Evolutionary conservation across 352 stramenopile species (phyloP).

Genomic region (Pythium insidiosum): DNA sequence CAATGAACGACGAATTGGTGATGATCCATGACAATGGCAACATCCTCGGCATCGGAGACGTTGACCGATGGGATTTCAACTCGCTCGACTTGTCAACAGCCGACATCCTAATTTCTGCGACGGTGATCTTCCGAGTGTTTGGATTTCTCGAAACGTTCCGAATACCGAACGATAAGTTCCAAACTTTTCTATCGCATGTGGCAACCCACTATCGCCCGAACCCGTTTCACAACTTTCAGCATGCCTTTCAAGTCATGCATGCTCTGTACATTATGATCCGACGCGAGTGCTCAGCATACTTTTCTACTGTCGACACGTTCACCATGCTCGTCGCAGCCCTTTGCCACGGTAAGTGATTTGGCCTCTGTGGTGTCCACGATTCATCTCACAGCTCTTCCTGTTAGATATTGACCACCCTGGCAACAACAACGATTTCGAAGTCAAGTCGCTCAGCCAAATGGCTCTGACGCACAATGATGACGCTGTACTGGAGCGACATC

Average conservation of each 20-base stretch:
- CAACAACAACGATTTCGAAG: constrained; percentile 80
- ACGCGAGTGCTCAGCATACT: constrained; percentile 29
- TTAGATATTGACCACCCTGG: constrained; percentile 73
- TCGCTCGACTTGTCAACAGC: constrained; percentile 42
- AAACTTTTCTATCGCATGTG: constrained; percentile 48
- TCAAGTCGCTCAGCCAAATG: constrained; percentile 59
- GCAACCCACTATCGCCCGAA: constrained; percentile 53
- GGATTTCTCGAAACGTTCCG: constrained; percentile 45
- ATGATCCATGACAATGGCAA: constrained; percentile 15
- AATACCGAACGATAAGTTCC: constrained; percentile 40
- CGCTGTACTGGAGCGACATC: constrained; percentile 77
- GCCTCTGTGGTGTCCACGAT: neutral
- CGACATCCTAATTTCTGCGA: constrained; percentile 37
- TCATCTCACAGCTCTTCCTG: neutral
- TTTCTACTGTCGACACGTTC: constrained; percentile 43
- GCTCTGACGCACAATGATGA: constrained; percentile 79
- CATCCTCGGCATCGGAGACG: constrained; percentile 35
- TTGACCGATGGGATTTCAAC: constrained; percentile 44
- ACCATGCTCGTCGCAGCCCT: constrained; percentile 43
- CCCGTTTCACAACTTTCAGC: constrained; percentile 73
- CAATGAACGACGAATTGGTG: constrained; percentile 10
- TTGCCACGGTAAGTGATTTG: constrained; percentile 29
- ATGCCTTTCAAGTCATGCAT: constrained; percentile 66
- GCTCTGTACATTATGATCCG: constrained; percentile 38
- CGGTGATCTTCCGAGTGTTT: constrained; percentile 45